These are phyloP conservation scores for Candida wancherniae DNA, from an alignment of 805 yeast genomes.

Conservation along the genomic window DNA sequence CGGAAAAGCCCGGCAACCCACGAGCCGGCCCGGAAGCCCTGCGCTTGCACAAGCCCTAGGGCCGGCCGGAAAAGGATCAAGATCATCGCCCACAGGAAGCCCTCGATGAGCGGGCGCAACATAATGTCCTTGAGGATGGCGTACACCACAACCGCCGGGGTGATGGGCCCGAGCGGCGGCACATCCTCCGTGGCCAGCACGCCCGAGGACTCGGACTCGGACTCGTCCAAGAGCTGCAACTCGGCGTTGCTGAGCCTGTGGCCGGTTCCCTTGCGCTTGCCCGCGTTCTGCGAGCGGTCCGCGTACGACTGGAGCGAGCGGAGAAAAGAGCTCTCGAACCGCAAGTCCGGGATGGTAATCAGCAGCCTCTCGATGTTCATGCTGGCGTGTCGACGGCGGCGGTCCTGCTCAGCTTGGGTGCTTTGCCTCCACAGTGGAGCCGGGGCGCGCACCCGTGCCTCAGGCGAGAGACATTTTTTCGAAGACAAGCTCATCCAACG, in stretches of 20 bases:
- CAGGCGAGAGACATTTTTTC: too few species aligned
- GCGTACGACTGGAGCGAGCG: conserved; percentile 29
- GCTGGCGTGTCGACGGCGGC: background rate
- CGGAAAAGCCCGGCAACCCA: conserved; percentile 11
- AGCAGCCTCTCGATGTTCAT: conserved; percentile 4
- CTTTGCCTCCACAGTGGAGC: too few species aligned
- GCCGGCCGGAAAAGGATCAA: conserved; percentile 12
- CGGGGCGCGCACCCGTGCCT: too few species aligned
- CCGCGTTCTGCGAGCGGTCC: conserved; percentile 26
- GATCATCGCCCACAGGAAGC: conserved; percentile 35
- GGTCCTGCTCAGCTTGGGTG: too few species aligned
- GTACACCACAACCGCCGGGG: conserved; percentile 42
- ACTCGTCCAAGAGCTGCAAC: conserved; percentile 14
- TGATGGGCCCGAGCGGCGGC: conserved; percentile 35
- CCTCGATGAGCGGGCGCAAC: conserved; percentile 51
- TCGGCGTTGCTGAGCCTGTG: conserved; percentile 17
- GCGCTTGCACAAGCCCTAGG: conserved; percentile 10
- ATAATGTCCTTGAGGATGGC: conserved; percentile 50
- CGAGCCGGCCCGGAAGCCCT: conserved; percentile 11
- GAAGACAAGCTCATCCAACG: too few species aligned
- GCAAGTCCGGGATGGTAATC: conserved; percentile 51
- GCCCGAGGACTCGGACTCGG: background rate
- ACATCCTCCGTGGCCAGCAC: conserved; percentile 1
- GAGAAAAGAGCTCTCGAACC: conserved; percentile 61
- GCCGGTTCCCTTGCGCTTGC: conserved; percentile 8